Evolutionary conservation across 129 eudicot species (phyloP).

Genomic region (Erigeron canadensis): DNA sequence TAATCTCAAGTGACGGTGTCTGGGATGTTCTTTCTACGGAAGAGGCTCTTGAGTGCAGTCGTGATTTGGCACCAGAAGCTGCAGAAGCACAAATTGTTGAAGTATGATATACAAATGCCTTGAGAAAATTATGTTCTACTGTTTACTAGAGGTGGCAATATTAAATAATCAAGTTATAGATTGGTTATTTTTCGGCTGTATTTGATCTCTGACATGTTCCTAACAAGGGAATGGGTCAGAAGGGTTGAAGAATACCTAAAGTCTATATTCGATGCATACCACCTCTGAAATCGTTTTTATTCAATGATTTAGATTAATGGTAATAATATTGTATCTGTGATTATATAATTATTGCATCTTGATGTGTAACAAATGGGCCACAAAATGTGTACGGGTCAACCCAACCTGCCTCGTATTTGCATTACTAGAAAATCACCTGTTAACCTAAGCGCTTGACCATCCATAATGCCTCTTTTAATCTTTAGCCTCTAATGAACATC

Average conservation of each 20-base stretch:
- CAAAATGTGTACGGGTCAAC: too few relatives aligned
- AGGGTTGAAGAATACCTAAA: background rate
- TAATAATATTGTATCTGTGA: background rate
- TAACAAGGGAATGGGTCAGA: too few relatives aligned
- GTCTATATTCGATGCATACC: background rate
- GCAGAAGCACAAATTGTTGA: conserved; percentile 88
- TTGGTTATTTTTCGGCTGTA: too few relatives aligned
- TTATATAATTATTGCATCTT: background rate
- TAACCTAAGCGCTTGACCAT: too few relatives aligned
- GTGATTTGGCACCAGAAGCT: conserved; percentile 86
- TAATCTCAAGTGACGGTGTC: conserved; percentile 93
- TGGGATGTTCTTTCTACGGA: conserved; percentile 93
- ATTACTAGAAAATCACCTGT: too few relatives aligned
- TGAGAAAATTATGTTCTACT: background rate
- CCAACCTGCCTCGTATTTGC: too few relatives aligned
- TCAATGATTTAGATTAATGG: too few relatives aligned
- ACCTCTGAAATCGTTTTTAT: background rate
- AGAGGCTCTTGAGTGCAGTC: conserved; percentile 70
- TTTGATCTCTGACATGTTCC: too few relatives aligned
- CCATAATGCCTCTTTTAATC: too few relatives aligned
- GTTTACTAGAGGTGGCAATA: background rate
- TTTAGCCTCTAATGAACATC: background rate
- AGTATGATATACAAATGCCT: conserved; percentile 37
- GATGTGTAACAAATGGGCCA: background rate
- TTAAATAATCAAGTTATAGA: too few relatives aligned